A percentile compares a stretch with the other conserved stretches of the same genome.
Evolutionary conservation across 2,329 filamentous ascomycete species (phyloP).

Genomic region (Daldinia sp.): DNA sequence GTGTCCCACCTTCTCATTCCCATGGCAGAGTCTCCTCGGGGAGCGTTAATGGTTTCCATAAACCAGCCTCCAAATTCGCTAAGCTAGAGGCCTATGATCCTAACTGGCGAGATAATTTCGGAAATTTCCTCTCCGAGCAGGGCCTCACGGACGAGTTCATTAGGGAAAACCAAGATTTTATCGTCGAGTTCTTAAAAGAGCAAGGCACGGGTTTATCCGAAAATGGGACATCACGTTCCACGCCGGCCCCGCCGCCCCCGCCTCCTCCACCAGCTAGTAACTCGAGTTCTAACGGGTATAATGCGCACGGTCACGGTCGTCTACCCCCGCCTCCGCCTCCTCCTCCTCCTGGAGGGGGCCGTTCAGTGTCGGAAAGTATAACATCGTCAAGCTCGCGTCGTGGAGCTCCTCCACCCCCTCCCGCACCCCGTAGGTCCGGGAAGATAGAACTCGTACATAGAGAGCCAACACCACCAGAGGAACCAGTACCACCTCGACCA

Average conservation of each 20-base stretch:
- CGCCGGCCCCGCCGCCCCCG: constrained; percentile 56
- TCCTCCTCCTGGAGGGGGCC: constrained; percentile 39
- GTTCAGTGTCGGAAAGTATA: constrained; percentile 51
- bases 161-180: constrained; percentile 76
- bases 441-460: constrained; percentile 60
- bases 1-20: constrained; percentile 53
- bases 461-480: constrained; percentile 72
- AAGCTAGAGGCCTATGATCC: constrained; percentile 74
- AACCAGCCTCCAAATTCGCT: constrained; percentile 67
- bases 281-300: constrained; percentile 50
- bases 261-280: constrained; percentile 49
- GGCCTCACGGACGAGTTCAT: constrained; percentile 76
- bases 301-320: constrained; percentile 52
- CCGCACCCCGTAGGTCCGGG: constrained; percentile 70
- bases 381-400: constrained; percentile 56
- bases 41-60: constrained; percentile 60
- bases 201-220: constrained; percentile 61
- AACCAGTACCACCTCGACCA: constrained; percentile 76
- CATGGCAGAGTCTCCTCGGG: constrained; percentile 56
- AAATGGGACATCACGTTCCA: constrained; percentile 49
- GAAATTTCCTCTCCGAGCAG: constrained; percentile 71
- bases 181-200: constrained; percentile 72
- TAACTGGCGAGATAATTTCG: constrained; percentile 74
- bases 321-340: constrained; percentile 58
- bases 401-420: constrained; percentile 65